These are phyloP conservation scores for Gynandropsis gynandra DNA, from an alignment of 345 rosid species.

Conservation along the genomic window DNA sequence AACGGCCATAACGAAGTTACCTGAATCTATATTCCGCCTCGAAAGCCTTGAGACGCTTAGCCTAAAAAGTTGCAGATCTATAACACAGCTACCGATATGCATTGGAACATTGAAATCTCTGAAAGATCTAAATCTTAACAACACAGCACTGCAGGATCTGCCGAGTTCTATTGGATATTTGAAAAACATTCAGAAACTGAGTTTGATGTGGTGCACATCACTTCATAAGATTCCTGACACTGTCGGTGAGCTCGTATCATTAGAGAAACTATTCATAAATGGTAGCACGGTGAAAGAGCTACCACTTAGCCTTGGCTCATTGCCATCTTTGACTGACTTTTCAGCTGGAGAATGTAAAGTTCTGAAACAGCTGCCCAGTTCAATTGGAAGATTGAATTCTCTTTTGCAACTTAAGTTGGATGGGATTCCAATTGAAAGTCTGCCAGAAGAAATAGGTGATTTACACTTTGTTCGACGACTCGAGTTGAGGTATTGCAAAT, in stretches of 20 bases:
- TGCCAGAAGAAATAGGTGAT: constrained; percentile 17
- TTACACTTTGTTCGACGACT: constrained; percentile 12
- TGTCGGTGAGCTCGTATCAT: constrained; percentile 17
- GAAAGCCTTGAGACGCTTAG: constrained; percentile 20
- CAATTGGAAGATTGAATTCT: constrained; percentile 22
- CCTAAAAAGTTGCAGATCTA: constrained; percentile 13
- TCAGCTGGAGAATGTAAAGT: constrained; percentile 16
- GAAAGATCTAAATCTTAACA: constrained; percentile 14
- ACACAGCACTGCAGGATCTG: constrained; percentile 18
- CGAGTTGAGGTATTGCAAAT: constrained; percentile 16
- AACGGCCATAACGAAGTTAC: constrained; percentile 19
- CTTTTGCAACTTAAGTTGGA: constrained; percentile 22
- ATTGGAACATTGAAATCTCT: constrained; percentile 16
- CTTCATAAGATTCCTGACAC: constrained; percentile 18
- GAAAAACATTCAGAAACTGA: constrained; percentile 18
- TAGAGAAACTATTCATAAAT: constrained; percentile 15
- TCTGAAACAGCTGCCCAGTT: constrained; percentile 18
- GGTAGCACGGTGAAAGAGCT: constrained; percentile 18
- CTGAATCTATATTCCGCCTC: constrained; percentile 12
- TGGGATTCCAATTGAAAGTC: constrained; percentile 10
- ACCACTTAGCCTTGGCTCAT: constrained; percentile 6
- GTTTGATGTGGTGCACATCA: constrained; percentile 12
- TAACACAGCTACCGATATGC: constrained; percentile 15
- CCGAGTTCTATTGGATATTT: constrained; percentile 14
- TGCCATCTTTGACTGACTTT: constrained; percentile 16